These are phyloP conservation scores for Suhomyces ambrosiae DNA, from an alignment of 1,139 yeast species.

Conservation along the genomic window DNA sequence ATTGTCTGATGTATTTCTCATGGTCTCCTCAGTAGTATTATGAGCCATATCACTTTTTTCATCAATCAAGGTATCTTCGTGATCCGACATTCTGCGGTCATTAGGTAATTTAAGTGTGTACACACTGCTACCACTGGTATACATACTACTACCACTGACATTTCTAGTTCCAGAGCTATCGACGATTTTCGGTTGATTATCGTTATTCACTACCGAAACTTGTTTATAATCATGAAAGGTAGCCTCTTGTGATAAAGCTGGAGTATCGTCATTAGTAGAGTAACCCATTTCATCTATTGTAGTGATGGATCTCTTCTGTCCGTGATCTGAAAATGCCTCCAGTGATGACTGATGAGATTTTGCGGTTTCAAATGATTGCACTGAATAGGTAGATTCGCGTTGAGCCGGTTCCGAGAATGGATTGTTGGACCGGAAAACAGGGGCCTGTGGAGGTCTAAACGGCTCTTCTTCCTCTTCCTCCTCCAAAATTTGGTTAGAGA, in stretches of 20 bases:
- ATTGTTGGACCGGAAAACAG: conserved; percentile 7
- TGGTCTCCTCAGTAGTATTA: conserved; percentile 9
- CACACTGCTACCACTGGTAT: conserved; percentile 6
- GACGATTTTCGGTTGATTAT: conserved; percentile 12
- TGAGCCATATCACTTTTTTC: conserved; percentile 9
- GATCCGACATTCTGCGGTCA: conserved; percentile 17
- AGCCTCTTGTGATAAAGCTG: conserved; percentile 29
- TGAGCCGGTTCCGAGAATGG: conserved; percentile 9
- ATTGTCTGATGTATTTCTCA: conserved; percentile 7
- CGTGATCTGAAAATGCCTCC: conserved; percentile 8
- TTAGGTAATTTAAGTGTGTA: conserved; percentile 4
- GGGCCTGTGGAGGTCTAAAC: conserved; percentile 1
- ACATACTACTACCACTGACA: conserved; percentile 8
- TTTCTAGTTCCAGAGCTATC: conserved; percentile 10
- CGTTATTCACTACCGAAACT: conserved; percentile 5
- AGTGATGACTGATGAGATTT: conserved; percentile 15
- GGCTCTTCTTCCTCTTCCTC: conserved; percentile 24
- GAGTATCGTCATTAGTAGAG: conserved; percentile 26
- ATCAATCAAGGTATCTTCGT: conserved; percentile 32
- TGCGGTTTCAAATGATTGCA: conserved; percentile 37
- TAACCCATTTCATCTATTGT: conserved; percentile 24
- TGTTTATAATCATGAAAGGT: conserved; percentile 21
- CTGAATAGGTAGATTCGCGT: conserved; percentile 24
- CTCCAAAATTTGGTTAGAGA: conserved; percentile 21
- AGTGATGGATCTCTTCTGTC: conserved; percentile 16